Base-by-base conservation (phyloP, 2,329 filamentous ascomycete genomes). In the Cordyceps fumosorosea region DNA sequence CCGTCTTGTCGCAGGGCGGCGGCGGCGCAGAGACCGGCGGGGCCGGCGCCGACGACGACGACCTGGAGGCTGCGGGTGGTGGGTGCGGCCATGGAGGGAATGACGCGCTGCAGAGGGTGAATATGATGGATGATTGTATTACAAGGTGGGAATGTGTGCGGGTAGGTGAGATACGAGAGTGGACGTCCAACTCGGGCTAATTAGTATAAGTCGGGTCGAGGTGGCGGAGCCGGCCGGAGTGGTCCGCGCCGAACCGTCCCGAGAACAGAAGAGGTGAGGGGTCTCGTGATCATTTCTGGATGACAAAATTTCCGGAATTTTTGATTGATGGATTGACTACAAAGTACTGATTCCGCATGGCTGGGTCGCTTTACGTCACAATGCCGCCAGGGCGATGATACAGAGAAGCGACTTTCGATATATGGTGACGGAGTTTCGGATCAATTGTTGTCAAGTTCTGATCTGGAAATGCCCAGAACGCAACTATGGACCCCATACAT, bases 11-110 rank as follows among this genome's bases (percentile, higher is more conserved):
- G 29, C 45, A 62, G 53, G 1, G 53, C 53, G 8, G 54, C 47
- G 20, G 53, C 60, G 14, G 52, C 47, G 34, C 60, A 62, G 32
- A 62, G 60, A 18, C 60, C 60, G 32, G 54, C 54, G 12, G 60
- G 60, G 32, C 60, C 60, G 22, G 60, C 53, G 24, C 60, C 60
- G 42, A 62, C 37, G n/a, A 62, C 45, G 22, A 52, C 16, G 20
- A 62, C 53, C 32, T 52, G 56, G 42, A 62, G 60, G 34, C 42
- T 56, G 7, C 26, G n/a, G 20, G 18, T 12, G 22, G 59, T 37
- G 37, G 52, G 5, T 22, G 58, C 40, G 1, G 50, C 40, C 40
- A 61, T 61, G 29, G 18, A 4, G 4, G 1, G n/a, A 7, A 14
- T 8, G 8, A n/a, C 14, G 50, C 12, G 12, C 16, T 14, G 8